Conservation (phyloP, 2,329 filamentous ascomycete species). For the Fusarium sp. region DNA sequence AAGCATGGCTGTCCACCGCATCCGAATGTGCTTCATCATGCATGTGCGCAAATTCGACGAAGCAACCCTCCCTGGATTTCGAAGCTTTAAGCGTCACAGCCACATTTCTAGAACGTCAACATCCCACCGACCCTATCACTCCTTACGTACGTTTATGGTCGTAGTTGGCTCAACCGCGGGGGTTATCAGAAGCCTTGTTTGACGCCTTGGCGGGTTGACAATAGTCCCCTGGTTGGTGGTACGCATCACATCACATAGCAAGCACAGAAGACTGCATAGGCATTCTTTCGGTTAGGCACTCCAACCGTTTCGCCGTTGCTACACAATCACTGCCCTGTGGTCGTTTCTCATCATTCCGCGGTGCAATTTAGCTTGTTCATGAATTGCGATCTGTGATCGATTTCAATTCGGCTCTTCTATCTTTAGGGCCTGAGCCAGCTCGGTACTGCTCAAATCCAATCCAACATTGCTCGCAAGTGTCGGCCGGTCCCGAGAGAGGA, state of each 20-base stretch:
- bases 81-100: slow-evolving; percentile 26
- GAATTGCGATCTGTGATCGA: background rate
- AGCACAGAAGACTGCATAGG: background rate
- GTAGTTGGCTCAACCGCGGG: background rate
- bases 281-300: slow-evolving; percentile 1
- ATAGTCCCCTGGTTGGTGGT: slow-evolving; percentile 14
- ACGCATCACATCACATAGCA: slow-evolving; percentile 15
- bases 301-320: background rate
- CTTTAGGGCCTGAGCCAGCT: slow-evolving; percentile 10
- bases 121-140: slow-evolving; percentile 5
- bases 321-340: background rate
- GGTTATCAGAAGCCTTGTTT: slow-evolving; percentile 13
- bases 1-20: slow-evolving; percentile 6
- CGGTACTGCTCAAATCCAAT: slow-evolving; percentile 36
- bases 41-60: slow-evolving; percentile 23
- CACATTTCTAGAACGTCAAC: slow-evolving; percentile 39
- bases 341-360: background rate
- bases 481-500: slow-evolving; percentile 42
- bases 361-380: background rate
- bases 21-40: slow-evolving; percentile 21
- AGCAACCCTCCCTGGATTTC: slow-evolving; percentile 21
- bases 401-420: slow-evolving; percentile 25
- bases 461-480: slow-evolving; percentile 35
- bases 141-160: slow-evolving; percentile 11
- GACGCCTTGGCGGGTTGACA: slow-evolving; percentile 12